Base-by-base conservation (phyloP, 2,329 filamentous ascomycete genomes). In the Xylariaceae sp. region DNA sequence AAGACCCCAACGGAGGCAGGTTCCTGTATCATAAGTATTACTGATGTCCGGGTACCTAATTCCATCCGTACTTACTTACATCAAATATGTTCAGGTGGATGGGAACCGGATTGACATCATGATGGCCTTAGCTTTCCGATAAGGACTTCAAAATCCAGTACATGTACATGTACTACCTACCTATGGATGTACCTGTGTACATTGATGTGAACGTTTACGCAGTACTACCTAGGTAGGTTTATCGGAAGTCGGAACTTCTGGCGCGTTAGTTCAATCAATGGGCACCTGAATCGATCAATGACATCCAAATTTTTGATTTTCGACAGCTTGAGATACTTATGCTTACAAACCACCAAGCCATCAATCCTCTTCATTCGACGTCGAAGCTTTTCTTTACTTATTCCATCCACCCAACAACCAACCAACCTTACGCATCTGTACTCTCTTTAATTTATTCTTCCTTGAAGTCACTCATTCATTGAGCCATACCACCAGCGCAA, bases 401-500 rank as follows among this genome's bases (percentile, higher is more conserved):
- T n/a, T n/a, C 21, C 21, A 29, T 29, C 32, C 53, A 26, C 20
- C 20, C 44, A 32, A 40, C 43, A 43, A 4, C 14, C 32, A 16
- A 7, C 32, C 14, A 37, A 3, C 12, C 32, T 12, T 19, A 37
- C 9, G 14, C 32, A 4, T 10, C 18, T 49, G 19, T 50, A 50
- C 57, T 29, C 29, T 47, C n/a, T 45, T 19, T 21, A 20, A 52
- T 51, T 45, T 20, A 23, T 46, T 40, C 32, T 47, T 40, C 48
- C 49, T 32, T 32, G 29, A 40, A 29, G 42, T 29, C 50, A 20
- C 37, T 44, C 44, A 3, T 43, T 50, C 20, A 5, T 12, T 37
- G 7, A 44, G 18, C 29, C 10, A 50, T 3, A 37, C 20, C n/a
- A 3, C 32, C 23, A 14, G 14, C 57, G 54, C 51, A 44, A 84